Conservation (phyloP, 805 yeast species). For the Yarrowia deformans region DNA sequence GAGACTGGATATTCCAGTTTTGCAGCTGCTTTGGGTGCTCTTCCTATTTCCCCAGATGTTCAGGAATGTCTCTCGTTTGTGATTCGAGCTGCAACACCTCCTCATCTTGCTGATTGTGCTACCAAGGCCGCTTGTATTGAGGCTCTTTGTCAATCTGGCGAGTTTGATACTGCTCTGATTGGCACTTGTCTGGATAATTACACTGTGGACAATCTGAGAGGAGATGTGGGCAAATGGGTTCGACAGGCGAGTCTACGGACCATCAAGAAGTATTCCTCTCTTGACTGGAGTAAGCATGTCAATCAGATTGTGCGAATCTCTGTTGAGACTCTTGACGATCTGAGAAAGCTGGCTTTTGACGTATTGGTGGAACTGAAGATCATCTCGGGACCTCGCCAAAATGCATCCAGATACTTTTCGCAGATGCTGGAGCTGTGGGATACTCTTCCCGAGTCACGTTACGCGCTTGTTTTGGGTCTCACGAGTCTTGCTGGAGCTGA, state of each 20-base stretch:
- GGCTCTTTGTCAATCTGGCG: conserved; percentile 40
- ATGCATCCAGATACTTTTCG: conserved; percentile 4
- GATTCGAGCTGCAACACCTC: neutral
- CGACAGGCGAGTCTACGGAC: conserved; percentile 60
- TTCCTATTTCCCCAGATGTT: neutral
- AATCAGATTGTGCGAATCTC: conserved; percentile 39
- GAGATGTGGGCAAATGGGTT: conserved; percentile 89
- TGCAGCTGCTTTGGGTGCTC: conserved; percentile 22
- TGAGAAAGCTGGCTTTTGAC: conserved; percentile 12
- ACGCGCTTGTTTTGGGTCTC: conserved; percentile 8
- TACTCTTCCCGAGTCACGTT: neutral
- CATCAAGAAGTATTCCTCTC: conserved; percentile 44
- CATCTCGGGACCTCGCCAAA: conserved; percentile 6
- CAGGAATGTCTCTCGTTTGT: conserved; percentile 5
- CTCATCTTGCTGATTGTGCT: conserved; percentile 9
- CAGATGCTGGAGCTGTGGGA: conserved; percentile 19
- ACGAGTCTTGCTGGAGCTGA: conserved; percentile 32
- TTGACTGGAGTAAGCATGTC: conserved; percentile 40
- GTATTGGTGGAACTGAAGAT: neutral
- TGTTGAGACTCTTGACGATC: conserved; percentile 16
- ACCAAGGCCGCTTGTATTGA: conserved; percentile 44
- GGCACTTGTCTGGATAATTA: conserved; percentile 68
- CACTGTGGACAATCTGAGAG: conserved; percentile 71
- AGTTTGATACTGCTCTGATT: conserved; percentile 41
- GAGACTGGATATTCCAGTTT: conserved; percentile 11